Percentiles rank a stretch among this genome's conserved stretches.
These are phyloP conservation scores for Tylopilus balloui DNA, from an alignment of 768 basidiomycete genomes.

Conservation along the genomic window DNA sequence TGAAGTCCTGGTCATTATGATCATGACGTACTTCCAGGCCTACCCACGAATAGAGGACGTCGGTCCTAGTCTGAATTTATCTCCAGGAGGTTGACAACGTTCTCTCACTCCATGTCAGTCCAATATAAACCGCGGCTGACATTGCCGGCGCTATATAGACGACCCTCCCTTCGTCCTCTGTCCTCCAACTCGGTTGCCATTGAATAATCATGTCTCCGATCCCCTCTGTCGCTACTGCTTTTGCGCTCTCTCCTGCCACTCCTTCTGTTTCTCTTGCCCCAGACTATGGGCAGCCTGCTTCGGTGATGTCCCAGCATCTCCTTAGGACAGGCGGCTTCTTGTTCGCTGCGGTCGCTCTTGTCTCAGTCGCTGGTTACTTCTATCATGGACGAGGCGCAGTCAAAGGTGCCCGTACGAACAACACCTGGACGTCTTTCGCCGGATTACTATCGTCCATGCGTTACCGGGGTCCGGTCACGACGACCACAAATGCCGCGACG, in stretches of 20 bases:
- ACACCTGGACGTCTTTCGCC: constrained; percentile 5
- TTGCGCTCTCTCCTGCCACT: not conserved
- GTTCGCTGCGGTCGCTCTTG: constrained; percentile 9
- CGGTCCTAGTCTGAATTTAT: not conserved
- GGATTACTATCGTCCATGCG: constrained; percentile 9
- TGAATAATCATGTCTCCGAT: constrained; percentile 18
- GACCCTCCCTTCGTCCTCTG: not conserved
- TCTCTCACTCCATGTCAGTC: not conserved
- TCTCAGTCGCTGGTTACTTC: constrained; percentile 17
- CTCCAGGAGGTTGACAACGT: constrained; percentile 10
- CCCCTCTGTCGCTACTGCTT: constrained; percentile 9
- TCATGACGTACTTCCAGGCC: too few relatives aligned
- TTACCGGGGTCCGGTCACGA: not conserved
- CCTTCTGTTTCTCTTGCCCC: constrained; percentile 1
- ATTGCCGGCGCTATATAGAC: not conserved
- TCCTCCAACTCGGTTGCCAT: not conserved
- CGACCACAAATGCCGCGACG: not conserved
- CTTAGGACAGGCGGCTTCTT: constrained; percentile 14
- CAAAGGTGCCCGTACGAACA: not conserved
- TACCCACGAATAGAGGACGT: not conserved
- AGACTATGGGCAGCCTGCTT: not conserved
- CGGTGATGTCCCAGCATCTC: not conserved
- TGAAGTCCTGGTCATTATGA: too few relatives aligned
- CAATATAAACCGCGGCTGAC: constrained; percentile 5
- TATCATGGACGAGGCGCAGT: constrained; percentile 2